phyloP scores from a whole-genome alignment of 768 basidiomycete genomes.

The Xerocomellus amylosporus region DNA sequence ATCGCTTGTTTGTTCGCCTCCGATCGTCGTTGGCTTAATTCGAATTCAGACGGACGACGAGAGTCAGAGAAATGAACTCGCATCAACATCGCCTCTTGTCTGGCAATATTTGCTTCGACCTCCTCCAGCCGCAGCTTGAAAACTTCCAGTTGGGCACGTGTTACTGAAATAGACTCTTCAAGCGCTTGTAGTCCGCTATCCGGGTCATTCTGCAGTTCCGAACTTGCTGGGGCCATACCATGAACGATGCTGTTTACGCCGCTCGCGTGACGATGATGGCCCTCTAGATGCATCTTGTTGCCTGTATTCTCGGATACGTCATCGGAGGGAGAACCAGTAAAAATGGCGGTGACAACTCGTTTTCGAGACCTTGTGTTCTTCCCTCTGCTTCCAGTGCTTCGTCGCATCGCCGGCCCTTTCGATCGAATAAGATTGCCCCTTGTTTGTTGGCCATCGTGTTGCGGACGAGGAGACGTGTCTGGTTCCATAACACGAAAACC shows the following conservation, averaged over 20 bases:
- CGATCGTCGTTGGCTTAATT: neutral
- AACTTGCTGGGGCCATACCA: neutral
- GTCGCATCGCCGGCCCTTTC: neutral
- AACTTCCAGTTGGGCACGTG: slow-evolving; percentile 24
- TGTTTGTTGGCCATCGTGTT: neutral
- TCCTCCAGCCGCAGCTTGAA: slow-evolving; percentile 28
- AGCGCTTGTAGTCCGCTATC: slow-evolving; percentile 17
- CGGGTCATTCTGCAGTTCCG: neutral
- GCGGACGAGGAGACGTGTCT: neutral
- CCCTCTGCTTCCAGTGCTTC: slow-evolving; percentile 7
- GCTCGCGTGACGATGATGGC: neutral
- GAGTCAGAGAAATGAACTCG: neutral
- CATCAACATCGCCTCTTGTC: slow-evolving; percentile 10
- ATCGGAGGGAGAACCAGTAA: slow-evolving; percentile 18
- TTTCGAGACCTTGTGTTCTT: slow-evolving; percentile 11
- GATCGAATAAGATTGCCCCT: neutral
- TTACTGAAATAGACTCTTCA: slow-evolving; percentile 24
- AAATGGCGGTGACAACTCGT: slow-evolving; percentile 32
- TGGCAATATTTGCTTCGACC: slow-evolving; percentile 23
- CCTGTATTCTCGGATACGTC: neutral
- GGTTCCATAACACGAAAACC: neutral
- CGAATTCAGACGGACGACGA: neutral
- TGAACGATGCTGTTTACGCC: neutral
- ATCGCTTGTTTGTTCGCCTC: neutral
- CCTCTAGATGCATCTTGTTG: neutral